These are phyloP conservation scores for Podochytrium sp. DNA, from an alignment of 192 early-diverging fungal genomes.

Conservation along the genomic window DNA sequence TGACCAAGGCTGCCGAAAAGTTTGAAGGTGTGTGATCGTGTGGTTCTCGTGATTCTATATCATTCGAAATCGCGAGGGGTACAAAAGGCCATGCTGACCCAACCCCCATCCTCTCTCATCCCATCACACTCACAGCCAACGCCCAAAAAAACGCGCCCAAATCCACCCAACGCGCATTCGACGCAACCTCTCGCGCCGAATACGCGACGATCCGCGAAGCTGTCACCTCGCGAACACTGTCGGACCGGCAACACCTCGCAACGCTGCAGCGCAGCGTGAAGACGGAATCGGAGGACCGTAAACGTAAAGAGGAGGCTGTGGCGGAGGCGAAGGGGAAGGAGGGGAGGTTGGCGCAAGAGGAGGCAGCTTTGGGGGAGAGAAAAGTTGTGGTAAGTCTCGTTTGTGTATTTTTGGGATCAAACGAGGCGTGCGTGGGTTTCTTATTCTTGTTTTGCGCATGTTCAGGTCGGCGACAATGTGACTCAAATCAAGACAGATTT, in stretches of 20 bases:
- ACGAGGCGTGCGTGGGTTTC: background rate
- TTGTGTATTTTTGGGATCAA: too few species aligned
- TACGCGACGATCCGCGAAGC: conserved; percentile 76
- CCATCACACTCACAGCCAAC: background rate
- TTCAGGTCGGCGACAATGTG: conserved; percentile 35
- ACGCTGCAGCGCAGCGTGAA: conserved; percentile 71
- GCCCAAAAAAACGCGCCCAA: conserved; percentile 15
- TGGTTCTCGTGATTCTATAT: background rate
- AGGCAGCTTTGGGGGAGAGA: conserved; percentile 25
- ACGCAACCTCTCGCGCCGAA: conserved; percentile 30
- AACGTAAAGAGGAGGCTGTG: conserved; percentile 44
- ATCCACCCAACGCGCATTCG: conserved; percentile 2
- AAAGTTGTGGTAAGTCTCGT: conserved; percentile 34
- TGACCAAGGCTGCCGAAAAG: conserved; percentile 32
- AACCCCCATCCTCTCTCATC: too few species aligned
- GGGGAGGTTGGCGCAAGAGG: conserved; percentile 52
- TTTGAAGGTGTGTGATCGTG: conserved; percentile 42
- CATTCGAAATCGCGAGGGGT: too few species aligned
- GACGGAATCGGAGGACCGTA: conserved; percentile 61
- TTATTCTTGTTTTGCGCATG: too few species aligned
- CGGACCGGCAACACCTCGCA: conserved; percentile 70
- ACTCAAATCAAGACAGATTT: conserved; percentile 44
- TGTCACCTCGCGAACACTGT: conserved; percentile 65
- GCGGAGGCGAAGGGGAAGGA: conserved; percentile 38
- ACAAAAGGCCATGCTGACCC: too few species aligned